Conservation (phyloP, 2,329 filamentous ascomycete species). For the Dryadomyces quercivorus region DNA sequence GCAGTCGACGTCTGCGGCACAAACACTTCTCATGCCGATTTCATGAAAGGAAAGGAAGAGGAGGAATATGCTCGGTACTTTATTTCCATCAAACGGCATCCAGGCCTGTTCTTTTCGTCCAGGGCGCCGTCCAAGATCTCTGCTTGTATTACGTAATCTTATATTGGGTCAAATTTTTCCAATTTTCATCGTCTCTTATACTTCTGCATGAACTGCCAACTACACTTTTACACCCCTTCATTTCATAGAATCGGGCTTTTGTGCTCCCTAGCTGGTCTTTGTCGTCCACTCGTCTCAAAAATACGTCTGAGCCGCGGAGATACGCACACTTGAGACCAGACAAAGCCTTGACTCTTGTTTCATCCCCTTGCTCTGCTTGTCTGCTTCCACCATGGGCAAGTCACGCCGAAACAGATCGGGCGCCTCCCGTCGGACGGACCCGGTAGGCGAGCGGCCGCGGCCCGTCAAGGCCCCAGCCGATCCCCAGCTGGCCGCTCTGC, state of each 20-base stretch:
- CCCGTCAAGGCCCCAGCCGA: slow-evolving; percentile 46
- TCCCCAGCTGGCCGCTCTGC: slow-evolving; percentile 49
- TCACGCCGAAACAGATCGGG: slow-evolving; percentile 38
- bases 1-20: too few species aligned
- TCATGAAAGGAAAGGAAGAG: neutral
- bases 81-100: neutral
- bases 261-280: neutral
- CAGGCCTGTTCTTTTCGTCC: too few species aligned
- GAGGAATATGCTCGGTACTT: too few species aligned
- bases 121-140: too few species aligned
- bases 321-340: too few species aligned
- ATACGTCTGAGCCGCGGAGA: too few species aligned
- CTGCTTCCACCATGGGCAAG: slow-evolving; percentile 39
- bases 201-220: neutral
- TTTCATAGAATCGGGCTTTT: neutral
- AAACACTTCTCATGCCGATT: too few species aligned
- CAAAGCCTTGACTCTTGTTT: too few species aligned
- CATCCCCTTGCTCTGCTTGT: neutral
- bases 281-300: too few species aligned
- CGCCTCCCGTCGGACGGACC: slow-evolving; percentile 38
- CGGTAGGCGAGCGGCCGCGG: slow-evolving; percentile 22
- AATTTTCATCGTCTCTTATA: neutral
- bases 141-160: neutral
- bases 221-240: neutral
- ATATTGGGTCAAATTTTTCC: neutral